phyloP scores from a whole-genome alignment of 2,329 filamentous ascomycete species.

The Raffaelea albimanens region DNA sequence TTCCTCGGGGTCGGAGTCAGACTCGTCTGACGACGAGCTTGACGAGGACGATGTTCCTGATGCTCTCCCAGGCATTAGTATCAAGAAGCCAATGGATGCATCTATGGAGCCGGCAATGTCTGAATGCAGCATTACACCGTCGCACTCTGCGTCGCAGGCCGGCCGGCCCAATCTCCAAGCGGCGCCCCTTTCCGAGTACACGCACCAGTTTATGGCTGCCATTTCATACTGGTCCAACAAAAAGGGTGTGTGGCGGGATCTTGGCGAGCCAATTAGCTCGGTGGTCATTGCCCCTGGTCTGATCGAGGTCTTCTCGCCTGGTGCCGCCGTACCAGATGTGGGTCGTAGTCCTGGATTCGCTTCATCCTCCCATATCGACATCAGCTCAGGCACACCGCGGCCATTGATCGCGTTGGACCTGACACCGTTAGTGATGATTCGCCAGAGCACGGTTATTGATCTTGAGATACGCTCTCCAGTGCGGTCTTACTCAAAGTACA shows the following conservation, averaged over 20 bases:
- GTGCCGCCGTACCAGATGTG: background rate
- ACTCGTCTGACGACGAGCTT: slow-evolving; percentile 44
- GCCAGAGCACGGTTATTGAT: slow-evolving; percentile 85
- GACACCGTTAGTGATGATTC: slow-evolving; percentile 81
- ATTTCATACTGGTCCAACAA: slow-evolving; percentile 56
- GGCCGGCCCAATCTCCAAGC: slow-evolving; percentile 47
- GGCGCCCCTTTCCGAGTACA: slow-evolving; percentile 29
- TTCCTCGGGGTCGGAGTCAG: slow-evolving; percentile 39
- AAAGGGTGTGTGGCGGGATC: slow-evolving; percentile 49
- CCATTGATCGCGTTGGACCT: slow-evolving; percentile 67
- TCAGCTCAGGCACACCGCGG: slow-evolving; percentile 23
- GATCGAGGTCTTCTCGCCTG: slow-evolving; percentile 34
- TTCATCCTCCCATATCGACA: slow-evolving; percentile 18
- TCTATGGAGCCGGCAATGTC: slow-evolving; percentile 32
- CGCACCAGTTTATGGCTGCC: slow-evolving; percentile 38
- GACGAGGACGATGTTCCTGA: slow-evolving; percentile 53
- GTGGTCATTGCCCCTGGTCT: slow-evolving; percentile 49
- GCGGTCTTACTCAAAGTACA: slow-evolving; percentile 60
- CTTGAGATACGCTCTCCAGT: slow-evolving; percentile 88
- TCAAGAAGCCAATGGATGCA: slow-evolving; percentile 29
- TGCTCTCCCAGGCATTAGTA: slow-evolving; percentile 49
- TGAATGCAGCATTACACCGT: slow-evolving; percentile 60
- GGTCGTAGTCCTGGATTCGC: slow-evolving; percentile 3
- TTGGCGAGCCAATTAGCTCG: slow-evolving; percentile 41
- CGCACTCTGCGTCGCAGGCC: slow-evolving; percentile 72